These are phyloP conservation scores for Cucumis sativus DNA, from an alignment of 306 rosid species.

Conservation along the genomic window DNA sequence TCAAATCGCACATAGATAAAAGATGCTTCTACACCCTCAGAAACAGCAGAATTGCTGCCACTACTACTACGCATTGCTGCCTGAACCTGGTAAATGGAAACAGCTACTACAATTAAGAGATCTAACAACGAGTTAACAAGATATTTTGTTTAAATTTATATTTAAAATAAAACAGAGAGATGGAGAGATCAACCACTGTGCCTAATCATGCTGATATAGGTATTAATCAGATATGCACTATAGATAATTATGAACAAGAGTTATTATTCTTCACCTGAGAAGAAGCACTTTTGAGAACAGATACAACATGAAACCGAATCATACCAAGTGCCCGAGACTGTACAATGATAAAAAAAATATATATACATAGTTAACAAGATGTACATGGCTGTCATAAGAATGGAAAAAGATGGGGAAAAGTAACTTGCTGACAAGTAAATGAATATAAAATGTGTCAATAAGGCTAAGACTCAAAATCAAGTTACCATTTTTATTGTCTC, in stretches of 20 bases:
- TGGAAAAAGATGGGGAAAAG: neutral
- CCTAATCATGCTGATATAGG: neutral
- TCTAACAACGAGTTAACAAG: neutral
- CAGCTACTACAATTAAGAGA: neutral
- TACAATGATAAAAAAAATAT: constrained; percentile 12
- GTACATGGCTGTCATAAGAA: neutral
- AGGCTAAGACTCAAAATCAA: neutral
- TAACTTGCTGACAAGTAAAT: neutral
- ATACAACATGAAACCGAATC: constrained; percentile 81
- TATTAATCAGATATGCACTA: neutral
- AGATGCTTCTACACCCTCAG: constrained; percentile 99
- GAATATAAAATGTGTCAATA: neutral
- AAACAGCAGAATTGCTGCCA: constrained; percentile 54
- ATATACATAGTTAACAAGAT: neutral
- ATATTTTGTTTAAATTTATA: neutral
- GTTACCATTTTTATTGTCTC: neutral
- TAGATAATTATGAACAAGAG: constrained; percentile 7
- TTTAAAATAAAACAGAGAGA: neutral
- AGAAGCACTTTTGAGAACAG: constrained; percentile 84
- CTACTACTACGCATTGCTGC: constrained; percentile 74
- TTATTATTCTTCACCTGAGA: constrained; percentile 62
- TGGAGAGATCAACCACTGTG: neutral
- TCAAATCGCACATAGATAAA: constrained; percentile 90
- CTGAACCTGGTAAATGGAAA: constrained; percentile 58
- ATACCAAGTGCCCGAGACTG: constrained; percentile 96